Conservation (phyloP, 1,284 basidiomycete species). For the Marasmius tenuissimus region DNA sequence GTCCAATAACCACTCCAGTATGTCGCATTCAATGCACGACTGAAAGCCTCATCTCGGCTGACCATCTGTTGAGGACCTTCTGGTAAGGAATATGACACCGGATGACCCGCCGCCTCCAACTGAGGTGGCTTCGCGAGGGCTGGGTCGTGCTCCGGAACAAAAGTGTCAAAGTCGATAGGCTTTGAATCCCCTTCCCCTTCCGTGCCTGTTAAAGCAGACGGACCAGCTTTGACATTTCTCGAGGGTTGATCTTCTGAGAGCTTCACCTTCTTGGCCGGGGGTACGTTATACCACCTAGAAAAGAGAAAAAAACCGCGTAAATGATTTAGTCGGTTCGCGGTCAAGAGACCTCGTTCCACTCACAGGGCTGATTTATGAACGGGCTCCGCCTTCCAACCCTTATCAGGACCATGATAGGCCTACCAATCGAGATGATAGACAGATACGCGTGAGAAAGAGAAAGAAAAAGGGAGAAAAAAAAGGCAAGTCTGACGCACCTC, state of each 20-base stretch:
- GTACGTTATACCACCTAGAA: slow-evolving; percentile 74
- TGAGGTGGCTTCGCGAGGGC: slow-evolving; percentile 37
- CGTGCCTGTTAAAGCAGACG: slow-evolving; percentile 10
- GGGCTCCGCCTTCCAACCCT: slow-evolving; percentile 70
- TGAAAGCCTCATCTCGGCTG: slow-evolving; percentile 71
- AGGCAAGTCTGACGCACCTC: slow-evolving; percentile 40
- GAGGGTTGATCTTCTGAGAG: slow-evolving; percentile 8
- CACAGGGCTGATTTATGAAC: slow-evolving; percentile 71
- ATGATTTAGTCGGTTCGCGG: not conserved
- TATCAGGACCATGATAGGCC: slow-evolving; percentile 67
- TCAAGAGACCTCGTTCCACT: slow-evolving; percentile 24
- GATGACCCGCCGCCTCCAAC: slow-evolving; percentile 19
- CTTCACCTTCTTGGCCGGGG: slow-evolving; percentile 40
- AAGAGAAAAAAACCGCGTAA: slow-evolving; percentile 3
- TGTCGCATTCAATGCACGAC: slow-evolving; percentile 70
- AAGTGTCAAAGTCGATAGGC: slow-evolving; percentile 69
- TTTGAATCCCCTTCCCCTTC: slow-evolving; percentile 44
- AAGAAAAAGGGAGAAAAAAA: slow-evolving; percentile 5
- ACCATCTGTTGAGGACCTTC: slow-evolving; percentile 37
- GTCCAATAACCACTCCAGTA: slow-evolving; percentile 87
- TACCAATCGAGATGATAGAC: slow-evolving; percentile 18
- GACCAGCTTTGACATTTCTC: not conserved
- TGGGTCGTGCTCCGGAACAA: slow-evolving; percentile 66
- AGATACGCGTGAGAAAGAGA: slow-evolving; percentile 6
- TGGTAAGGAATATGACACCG: slow-evolving; percentile 20